These are phyloP conservation scores for Hygrophila difformis DNA, from an alignment of 257 asterid genomes.

Conservation along the genomic window DNA sequence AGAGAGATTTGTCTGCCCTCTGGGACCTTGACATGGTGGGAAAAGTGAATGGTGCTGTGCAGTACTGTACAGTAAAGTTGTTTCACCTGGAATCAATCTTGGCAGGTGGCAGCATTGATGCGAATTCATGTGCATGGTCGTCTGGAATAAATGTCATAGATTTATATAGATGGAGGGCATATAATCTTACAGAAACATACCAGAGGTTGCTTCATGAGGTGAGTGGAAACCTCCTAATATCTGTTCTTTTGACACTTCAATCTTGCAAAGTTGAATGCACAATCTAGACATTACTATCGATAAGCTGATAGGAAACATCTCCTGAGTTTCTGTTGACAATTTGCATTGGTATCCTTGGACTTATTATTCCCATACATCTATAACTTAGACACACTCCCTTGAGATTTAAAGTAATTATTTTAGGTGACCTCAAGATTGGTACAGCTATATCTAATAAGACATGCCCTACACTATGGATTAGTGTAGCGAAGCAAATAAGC, in stretches of 20 bases:
- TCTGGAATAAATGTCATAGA: slow-evolving; percentile 81
- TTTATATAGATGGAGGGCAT: slow-evolving; percentile 70
- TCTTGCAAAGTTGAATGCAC: not conserved
- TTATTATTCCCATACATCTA: too few species aligned
- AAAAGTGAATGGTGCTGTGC: slow-evolving; percentile 80
- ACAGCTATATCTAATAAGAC: too few species aligned
- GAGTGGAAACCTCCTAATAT: slow-evolving; percentile 26
- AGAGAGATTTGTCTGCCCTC: slow-evolving; percentile 78
- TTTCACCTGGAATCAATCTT: slow-evolving; percentile 48
- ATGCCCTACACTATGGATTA: too few species aligned
- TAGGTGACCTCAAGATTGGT: too few species aligned
- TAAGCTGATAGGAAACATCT: not conserved
- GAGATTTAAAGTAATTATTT: too few species aligned
- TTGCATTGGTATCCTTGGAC: too few species aligned
- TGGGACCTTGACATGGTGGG: slow-evolving; percentile 89
- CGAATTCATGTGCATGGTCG: slow-evolving; percentile 79
- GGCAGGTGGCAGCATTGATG: slow-evolving; percentile 35
- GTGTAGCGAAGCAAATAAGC: too few species aligned
- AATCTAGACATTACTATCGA: not conserved
- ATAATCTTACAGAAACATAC: slow-evolving; percentile 50
- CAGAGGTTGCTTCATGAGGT: slow-evolving; percentile 65
- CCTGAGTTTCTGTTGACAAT: not conserved
- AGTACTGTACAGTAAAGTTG: slow-evolving; percentile 58
- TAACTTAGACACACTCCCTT: too few species aligned
- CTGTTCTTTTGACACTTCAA: not conserved